Base-by-base conservation (phyloP, 1,284 basidiomycete genomes). In the Microbotryum intermedium region DNA sequence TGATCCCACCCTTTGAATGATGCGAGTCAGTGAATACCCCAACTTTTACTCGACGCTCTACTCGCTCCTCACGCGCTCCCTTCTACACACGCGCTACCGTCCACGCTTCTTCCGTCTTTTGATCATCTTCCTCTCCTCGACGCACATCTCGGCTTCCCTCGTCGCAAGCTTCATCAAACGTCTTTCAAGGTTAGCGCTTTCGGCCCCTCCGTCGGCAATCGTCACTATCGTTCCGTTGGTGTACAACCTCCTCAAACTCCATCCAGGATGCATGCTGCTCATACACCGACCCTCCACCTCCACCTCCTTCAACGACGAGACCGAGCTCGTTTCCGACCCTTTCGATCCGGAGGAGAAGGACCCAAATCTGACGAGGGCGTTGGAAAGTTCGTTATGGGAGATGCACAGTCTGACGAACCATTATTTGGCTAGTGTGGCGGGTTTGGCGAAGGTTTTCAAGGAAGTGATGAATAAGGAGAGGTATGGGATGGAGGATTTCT, bases 21-120 rank as follows among this genome's bases (percentile, higher is more conserved):
- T 13, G 23, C 23, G 18, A 28, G 23, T 2, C 61, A 92, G 90
- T 34, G 93, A 97, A 73, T 97, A 95, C 72, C 94, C 95, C 4
- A 85, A 84, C 10, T 97, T 99, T 77, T 99, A 97, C 78, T 87
- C 85, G 5, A 83, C 87, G n/a, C 80, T 99, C 4, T 98, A 98
- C 71, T 82, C 83, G 1, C 88, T 97, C 72, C 80, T 98, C 13
- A 87, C 91, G 72, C 79, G 84, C 20, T 83, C 91, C 29, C 82
- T 97, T 3, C 81, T 99, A 25, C 94, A 98, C 72, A 82, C 90
- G 62, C 91, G 89, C 71, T 88, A 97, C 73, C 83, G 94, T 13
- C 87, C 94, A 1, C 83, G 94, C 42, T 98, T 98, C 78, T 93
- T 99, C 81, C 83, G 94, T 45, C 79, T 98, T 66, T 83, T 87